Evolutionary conservation across 345 rosid genomes (phyloP).

Genomic region (Eucalyptus shirleyi): DNA sequence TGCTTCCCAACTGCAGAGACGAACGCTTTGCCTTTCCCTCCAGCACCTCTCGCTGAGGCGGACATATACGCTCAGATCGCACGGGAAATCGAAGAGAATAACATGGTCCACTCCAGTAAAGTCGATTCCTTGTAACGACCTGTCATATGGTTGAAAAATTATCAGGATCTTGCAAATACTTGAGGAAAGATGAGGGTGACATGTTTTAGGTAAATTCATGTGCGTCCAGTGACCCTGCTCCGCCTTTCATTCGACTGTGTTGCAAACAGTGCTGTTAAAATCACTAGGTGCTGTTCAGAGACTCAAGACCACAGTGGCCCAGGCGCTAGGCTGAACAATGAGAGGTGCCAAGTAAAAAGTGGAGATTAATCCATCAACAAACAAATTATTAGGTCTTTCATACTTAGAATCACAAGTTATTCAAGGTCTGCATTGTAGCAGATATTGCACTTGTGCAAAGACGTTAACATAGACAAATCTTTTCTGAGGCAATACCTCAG

Average conservation of each 20-base stretch:
- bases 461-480: not conserved
- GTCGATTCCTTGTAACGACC: slow-evolving; percentile 84
- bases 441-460: not conserved
- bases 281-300: not conserved
- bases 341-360: no score
- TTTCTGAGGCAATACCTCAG: not conserved
- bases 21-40: slow-evolving; percentile 58
- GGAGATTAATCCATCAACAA: no score
- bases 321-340: no score
- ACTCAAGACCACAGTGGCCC: no score
- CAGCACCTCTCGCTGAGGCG: slow-evolving; percentile 85
- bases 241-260: fast-evolving
- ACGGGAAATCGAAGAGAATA: slow-evolving; percentile 72
- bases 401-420: no score
- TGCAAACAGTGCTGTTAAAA: not conserved
- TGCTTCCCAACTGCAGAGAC: slow-evolving; percentile 86
- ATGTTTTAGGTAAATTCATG: no score
- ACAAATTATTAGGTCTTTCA: no score
- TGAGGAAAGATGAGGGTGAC: not conserved
- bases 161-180: not conserved
- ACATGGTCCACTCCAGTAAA: slow-evolving; percentile 76
- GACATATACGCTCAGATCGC: slow-evolving; percentile 86
- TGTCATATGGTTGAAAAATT: slow-evolving; percentile 17
- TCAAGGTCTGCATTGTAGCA: not conserved
- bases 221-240: no score